phyloP scores from a whole-genome alignment of 169 alveolate genomes.

The Perkinsus marinus region DNA sequence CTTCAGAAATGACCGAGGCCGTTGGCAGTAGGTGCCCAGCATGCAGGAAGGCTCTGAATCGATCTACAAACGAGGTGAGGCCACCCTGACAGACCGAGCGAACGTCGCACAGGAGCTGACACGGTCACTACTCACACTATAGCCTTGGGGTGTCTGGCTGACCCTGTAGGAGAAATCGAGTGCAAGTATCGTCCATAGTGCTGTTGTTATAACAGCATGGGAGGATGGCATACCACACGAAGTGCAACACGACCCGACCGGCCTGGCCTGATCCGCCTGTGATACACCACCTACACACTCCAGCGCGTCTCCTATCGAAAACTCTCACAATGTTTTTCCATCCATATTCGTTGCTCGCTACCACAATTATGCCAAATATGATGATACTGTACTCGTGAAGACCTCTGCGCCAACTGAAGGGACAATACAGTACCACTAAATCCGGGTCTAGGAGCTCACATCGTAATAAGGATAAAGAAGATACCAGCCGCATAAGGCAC shows the following conservation, averaged over 20 bases:
- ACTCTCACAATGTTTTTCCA: not conserved
- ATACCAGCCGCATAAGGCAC: not conserved
- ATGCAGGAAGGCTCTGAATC: not conserved
- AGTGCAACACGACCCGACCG: not conserved
- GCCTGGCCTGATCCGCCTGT: not conserved
- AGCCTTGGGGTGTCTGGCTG: not conserved
- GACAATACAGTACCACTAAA: not conserved
- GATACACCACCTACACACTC: not conserved
- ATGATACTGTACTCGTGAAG: not conserved
- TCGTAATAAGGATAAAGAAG: not conserved
- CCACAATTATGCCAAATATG: not conserved
- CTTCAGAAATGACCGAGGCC: not conserved
- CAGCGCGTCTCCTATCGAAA: not conserved
- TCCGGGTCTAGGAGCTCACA: not conserved
- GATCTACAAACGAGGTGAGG: not conserved
- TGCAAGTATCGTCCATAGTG: not conserved
- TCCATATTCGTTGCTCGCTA: not conserved
- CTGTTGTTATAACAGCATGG: not conserved
- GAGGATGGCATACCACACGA: not conserved
- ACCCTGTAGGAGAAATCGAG: not conserved
- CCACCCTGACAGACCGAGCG: too few species aligned
- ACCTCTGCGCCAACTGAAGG: not conserved
- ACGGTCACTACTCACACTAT: not conserved
- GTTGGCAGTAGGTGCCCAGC: not conserved
- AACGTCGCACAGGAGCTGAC: too few species aligned